These are phyloP conservation scores for Pseudopyrenochaeta lycopersici DNA, from an alignment of 2,329 filamentous ascomycete species.

Conservation along the genomic window DNA sequence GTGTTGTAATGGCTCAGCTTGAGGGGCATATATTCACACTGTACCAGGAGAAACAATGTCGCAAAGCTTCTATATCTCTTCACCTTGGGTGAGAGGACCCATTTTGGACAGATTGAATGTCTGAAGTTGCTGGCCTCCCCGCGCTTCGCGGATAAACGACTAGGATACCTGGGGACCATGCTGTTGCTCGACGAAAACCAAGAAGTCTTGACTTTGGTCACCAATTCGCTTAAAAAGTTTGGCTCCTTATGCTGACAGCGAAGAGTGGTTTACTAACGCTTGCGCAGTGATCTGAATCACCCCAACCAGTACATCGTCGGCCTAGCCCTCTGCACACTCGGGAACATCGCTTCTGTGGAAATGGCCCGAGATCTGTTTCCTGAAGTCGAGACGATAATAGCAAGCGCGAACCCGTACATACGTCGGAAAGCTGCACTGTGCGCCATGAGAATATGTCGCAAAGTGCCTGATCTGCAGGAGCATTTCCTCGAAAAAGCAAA, in stretches of 20 bases:
- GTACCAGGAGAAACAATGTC: conserved; percentile 90
- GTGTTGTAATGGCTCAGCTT: conserved; percentile 38
- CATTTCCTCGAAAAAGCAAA: conserved; percentile 97
- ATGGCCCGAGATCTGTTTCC: conserved; percentile 98
- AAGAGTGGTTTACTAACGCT: conserved; percentile 18
- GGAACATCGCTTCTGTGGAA: conserved; percentile 96
- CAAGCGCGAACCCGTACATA: conserved; percentile 98
- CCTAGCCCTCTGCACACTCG: conserved; percentile 92
- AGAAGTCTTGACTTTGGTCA: conserved; percentile 95
- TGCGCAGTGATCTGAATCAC: conserved; percentile 87
- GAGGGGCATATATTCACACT: conserved; percentile 29
- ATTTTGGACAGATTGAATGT: conserved; percentile 99
- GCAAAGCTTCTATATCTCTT: conserved; percentile 98
- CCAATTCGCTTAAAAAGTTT: conserved; percentile 97
- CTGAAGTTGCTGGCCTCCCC: conserved; percentile 96
- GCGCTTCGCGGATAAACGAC: conserved; percentile 94
- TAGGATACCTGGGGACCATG: conserved; percentile 97
- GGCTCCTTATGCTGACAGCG: conserved; percentile 24
- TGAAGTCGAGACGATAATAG: conserved; percentile 90
- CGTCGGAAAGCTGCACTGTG: conserved; percentile 96
- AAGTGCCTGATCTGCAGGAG: conserved; percentile 96
- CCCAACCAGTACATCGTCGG: conserved; percentile 99
- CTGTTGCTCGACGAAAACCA: conserved; percentile 97
- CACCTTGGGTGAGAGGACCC: conserved; percentile 94
- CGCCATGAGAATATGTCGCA: conserved; percentile 98